Evolutionary conservation across 148 eudicot genomes (phyloP), one percentile per base, ranked within the genome.

Genomic region (Oxyria digyna): DNA sequence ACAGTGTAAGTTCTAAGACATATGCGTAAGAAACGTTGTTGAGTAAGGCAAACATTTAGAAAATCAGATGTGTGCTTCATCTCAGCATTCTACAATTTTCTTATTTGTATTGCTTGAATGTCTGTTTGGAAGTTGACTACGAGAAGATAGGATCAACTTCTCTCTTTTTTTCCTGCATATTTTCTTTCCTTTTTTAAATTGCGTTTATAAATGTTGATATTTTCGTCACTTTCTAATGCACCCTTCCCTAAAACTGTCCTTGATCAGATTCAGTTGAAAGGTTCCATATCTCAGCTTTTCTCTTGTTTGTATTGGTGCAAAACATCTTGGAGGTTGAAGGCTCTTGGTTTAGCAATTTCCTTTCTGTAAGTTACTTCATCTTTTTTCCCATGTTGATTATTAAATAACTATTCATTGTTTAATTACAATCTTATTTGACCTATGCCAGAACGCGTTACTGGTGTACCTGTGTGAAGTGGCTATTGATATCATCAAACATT

Each of bases 321-420:
- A 87, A 93, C 81, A 83, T 93, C 73, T 81, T 83, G 73, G 98
- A 93, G 81, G 98, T 96, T 14, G 98, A 93, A 76, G 96, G 94
- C 67, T 79, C 91, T 73, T 93, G 98, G 98, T 89, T 93, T 74
- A 79, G 84, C 52, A 93, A 77, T 77, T 93, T 93, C 46, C 85
- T 93, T 55, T 80, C 57, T 57, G 98, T 93, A 81, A 93, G 98
- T 82, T 24, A 46, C 33, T 74, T 69, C 17, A 17, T 24, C 65
- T 8, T n/a, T 26, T 62, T 54, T 54, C 23, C 62, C 62, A 54
- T 54, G 62, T 54, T 54, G 31, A 49, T 24, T 54, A 54, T 54
- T 29, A 24, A 54, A 23, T 6, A 3, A 52, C 23, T 24, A 52
- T 29, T 14, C 3, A 5, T 14, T 4, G 65, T 59, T 29, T 27